Percentiles rank a stretch among this genome's conserved stretches.
phyloP scores from a whole-genome alignment of 1,139 yeast genomes.

The Yamadazyma friedrichii region DNA sequence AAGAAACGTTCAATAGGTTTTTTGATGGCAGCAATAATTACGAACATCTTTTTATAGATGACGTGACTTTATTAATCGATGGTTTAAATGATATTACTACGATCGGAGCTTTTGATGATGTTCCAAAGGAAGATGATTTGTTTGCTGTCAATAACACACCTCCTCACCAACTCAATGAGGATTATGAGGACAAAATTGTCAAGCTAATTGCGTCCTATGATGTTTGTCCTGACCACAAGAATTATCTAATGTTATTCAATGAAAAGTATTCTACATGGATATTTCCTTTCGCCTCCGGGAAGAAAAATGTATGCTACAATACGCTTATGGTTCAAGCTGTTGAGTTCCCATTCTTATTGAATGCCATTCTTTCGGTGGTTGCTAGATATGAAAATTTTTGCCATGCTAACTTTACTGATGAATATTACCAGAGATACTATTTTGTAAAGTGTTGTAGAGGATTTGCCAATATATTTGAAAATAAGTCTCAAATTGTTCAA shows the following conservation, averaged over 20 bases:
- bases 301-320: conserved; percentile 14
- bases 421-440: conserved; percentile 11
- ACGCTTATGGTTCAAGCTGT: conserved; percentile 14
- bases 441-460: conserved; percentile 13
- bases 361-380: conserved; percentile 16
- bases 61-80: too few species aligned
- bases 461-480: conserved; percentile 12
- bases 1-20: too few species aligned
- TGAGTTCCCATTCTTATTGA: conserved; percentile 13
- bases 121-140: conserved; percentile 4
- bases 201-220: conserved; percentile 14
- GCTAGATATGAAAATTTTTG: conserved; percentile 15
- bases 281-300: conserved; percentile 15
- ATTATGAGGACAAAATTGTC: background rate
- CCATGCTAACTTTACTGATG: conserved; percentile 10
- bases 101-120: conserved; percentile 9
- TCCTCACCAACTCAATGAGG: too few species aligned
- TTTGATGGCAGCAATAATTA: too few species aligned
- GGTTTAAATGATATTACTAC: too few species aligned
- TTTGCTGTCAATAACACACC: too few species aligned
- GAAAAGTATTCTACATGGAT: conserved; percentile 17
- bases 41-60: too few species aligned
- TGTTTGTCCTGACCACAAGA: conserved; percentile 13
- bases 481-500: conserved; percentile 8
- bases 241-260: conserved; percentile 15